A percentile compares a stretch with the other conserved stretches of the same genome.
Evolutionary conservation across 148 eudicot genomes (phyloP).

Genomic region (Rhododendron vialii): DNA sequence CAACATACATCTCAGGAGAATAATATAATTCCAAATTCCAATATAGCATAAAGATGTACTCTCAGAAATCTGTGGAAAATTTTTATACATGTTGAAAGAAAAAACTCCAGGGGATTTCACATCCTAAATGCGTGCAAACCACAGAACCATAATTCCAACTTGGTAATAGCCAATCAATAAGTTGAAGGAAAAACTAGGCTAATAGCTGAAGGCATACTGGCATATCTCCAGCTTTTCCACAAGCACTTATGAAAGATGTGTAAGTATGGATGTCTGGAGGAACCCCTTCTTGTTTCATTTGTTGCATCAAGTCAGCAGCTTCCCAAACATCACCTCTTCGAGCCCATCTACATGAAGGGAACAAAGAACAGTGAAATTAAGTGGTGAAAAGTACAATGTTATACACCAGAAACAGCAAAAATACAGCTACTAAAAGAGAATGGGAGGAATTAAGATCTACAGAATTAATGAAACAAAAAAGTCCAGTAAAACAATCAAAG

Average conservation of each 20-base stretch:
- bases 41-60: not conserved
- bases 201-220: conserved; percentile 38
- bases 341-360: conserved; percentile 70
- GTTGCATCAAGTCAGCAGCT: conserved; percentile 94
- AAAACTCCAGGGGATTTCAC: not conserved
- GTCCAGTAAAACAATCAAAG: not conserved
- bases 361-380: conserved; percentile 3
- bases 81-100: not conserved
- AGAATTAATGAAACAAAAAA: not conserved
- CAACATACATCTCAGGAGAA: not conserved
- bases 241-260: conserved; percentile 90
- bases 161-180: not conserved
- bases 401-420: conserved; percentile 8
- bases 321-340: conserved; percentile 99
- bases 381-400: not conserved
- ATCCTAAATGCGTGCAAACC: not conserved
- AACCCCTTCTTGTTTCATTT: conserved; percentile 86
- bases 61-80: not conserved
- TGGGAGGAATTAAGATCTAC: not conserved
- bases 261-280: conserved; percentile 93
- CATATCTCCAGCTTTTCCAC: conserved; percentile 99
- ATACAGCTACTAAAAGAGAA: not conserved
- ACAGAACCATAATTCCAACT: not conserved
- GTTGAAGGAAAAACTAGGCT: not conserved
- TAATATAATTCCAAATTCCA: not conserved